A percentile compares a stretch with the other conserved stretches of the same genome.
Evolutionary conservation across 495 filamentous ascomycete genomes (phyloP).

Genomic region (Penicillium arizonense): DNA sequence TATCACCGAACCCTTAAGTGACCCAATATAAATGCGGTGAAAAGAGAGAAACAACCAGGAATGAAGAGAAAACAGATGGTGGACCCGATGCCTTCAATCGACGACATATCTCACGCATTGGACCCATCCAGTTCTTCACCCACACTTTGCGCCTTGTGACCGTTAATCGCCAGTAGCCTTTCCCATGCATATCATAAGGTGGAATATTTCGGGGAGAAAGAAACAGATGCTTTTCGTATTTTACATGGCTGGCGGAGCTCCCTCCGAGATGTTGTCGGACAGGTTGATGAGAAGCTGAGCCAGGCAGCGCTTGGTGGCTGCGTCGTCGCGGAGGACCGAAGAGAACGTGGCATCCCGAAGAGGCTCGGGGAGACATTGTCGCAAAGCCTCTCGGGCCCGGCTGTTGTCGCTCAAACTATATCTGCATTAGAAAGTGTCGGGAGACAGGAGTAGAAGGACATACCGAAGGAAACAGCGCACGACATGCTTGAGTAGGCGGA

Average conservation of each 20-base stretch:
- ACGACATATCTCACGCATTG: constrained; percentile 12
- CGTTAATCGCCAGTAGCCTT: constrained; percentile 48
- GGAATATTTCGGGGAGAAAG: constrained; percentile 39
- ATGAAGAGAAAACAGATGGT: constrained; percentile 25
- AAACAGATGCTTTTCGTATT: constrained; percentile 38
- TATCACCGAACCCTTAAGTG: constrained; percentile 23
- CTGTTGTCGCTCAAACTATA: constrained; percentile 91
- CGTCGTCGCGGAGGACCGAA: constrained; percentile 92
- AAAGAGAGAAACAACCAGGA: constrained; percentile 23
- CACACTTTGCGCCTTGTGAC: constrained; percentile 45
- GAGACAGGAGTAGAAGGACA: constrained; percentile 23
- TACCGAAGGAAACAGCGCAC: constrained; percentile 95
- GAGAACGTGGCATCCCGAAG: constrained; percentile 97
- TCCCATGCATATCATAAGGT: constrained; percentile 52
- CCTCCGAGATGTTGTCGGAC: constrained; percentile 84
- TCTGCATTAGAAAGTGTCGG: constrained; percentile 13
- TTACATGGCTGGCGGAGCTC: constrained; percentile 49
- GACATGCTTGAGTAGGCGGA: constrained; percentile 93
- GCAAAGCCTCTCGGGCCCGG: constrained; percentile 88
- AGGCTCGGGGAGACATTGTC: constrained; percentile 95
- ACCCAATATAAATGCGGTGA: constrained; percentile 22
- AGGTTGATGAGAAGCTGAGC: constrained; percentile 96
- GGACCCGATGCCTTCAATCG: constrained; percentile 18
- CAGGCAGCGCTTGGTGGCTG: constrained; percentile 95
- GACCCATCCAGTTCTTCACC: constrained; percentile 17